Conservation (phyloP, 2,329 filamentous ascomycete genomes). For the Colletotrichum spinosum region DNA sequence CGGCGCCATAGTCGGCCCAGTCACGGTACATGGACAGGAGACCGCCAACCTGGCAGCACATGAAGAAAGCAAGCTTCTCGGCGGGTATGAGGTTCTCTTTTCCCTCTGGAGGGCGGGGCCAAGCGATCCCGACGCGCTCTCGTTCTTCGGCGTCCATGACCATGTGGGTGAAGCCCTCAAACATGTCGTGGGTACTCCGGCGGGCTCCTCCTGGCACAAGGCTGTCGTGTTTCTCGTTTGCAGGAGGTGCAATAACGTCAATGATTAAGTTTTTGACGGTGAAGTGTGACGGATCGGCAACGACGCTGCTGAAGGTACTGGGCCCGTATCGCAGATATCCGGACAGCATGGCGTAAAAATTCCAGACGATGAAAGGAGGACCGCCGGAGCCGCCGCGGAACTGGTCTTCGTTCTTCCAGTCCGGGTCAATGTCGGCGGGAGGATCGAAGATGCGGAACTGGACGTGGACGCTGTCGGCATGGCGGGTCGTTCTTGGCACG, state of each 20-base stretch:
- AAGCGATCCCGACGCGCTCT: constrained; percentile 28
- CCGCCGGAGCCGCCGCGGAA: constrained; percentile 35
- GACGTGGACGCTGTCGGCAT: constrained; percentile 33
- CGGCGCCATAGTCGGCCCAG: constrained; percentile 35
- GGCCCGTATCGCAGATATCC: constrained; percentile 36
- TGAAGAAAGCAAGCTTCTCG: constrained; percentile 39
- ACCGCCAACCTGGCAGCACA: constrained; percentile 34
- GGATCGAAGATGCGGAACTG: constrained; percentile 39
- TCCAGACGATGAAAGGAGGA: constrained; percentile 37
- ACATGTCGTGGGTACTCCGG: constrained; percentile 23
- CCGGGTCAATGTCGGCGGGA: constrained; percentile 33
- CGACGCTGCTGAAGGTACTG: constrained; percentile 33
- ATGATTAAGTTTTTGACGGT: constrained; percentile 35
- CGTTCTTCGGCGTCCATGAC: constrained; percentile 32
- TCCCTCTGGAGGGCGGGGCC: constrained; percentile 34
- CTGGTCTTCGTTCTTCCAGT: constrained; percentile 38
- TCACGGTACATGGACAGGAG: constrained; percentile 36
- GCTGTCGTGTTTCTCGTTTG: constrained; percentile 33
- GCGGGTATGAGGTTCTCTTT: constrained; percentile 32
- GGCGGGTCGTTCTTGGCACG: constrained; percentile 34
- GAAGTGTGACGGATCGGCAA: constrained; percentile 25
- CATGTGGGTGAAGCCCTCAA: constrained; percentile 30
- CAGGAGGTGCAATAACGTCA: constrained; percentile 35
- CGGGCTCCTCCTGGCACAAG: constrained; percentile 29
- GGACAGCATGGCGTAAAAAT: constrained; percentile 38